Evolutionary conservation across 1,284 basidiomycete species (phyloP), one percentile per base, ranked within the genome.

Genomic region (Sanghuangporus baumii): DNA sequence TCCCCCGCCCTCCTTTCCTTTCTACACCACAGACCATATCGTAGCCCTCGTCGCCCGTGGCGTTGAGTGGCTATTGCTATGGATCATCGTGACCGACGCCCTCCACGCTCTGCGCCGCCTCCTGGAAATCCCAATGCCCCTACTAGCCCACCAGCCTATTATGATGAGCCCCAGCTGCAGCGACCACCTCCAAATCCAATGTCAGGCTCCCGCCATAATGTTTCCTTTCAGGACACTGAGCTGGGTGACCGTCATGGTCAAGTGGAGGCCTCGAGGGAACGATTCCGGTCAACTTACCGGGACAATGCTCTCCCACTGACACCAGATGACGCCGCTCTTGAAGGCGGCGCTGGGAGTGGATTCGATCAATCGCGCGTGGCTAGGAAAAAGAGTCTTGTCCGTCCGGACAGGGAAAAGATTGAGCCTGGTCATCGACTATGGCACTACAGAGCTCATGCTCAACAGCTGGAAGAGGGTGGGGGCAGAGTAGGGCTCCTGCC

Each of bases 361-460:
- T 63, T 68, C 67, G 68, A 77, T 69, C 57, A 48, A 2, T 71
- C 79, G 76, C 67, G 78, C 73, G 75, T 91, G 52, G 76, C 79
- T 62, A 78, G 96, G 72, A 98, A 98, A 81, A 96, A 96, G 83
- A 94, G 90, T 71, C 83, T 99, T 55, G 93, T 98, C 60, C 81
- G 86, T 62, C 96, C 97, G 7, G 96, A 99, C 75, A 82, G 96
- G 66, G 96, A 98, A 79, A 93, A 96, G 79, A 94, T 98, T 71
- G 96, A 98, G 72, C 95, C 96, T 8, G 88, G 87, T 55, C 95
- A 98, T 79, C 85, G 95, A 50, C 88, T 96, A 69, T 99, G 91
- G 88, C 91, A 98, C 77, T 99, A 99, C 76, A 88, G 94, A 59
- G 89, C 84, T 67, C 94, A 93, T 75, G 93, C 93, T 14, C 89